These are phyloP conservation scores for Acer saccharum DNA, from an alignment of 345 rosid species.

Conservation along the genomic window DNA sequence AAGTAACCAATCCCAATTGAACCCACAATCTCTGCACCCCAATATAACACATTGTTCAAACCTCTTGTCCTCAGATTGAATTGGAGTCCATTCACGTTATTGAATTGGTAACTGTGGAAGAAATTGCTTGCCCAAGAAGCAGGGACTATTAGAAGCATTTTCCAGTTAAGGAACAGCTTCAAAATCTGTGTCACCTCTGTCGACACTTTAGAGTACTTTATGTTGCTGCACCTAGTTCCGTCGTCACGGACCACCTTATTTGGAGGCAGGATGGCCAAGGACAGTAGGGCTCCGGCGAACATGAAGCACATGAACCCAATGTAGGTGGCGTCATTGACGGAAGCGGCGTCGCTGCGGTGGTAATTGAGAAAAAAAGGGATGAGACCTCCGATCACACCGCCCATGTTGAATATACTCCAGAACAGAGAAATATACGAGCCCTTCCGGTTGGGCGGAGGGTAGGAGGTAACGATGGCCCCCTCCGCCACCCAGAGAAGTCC, in stretches of 20 bases:
- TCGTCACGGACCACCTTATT: slow-evolving; percentile 54
- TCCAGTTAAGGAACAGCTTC: slow-evolving; percentile 54
- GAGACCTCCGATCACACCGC: slow-evolving; percentile 74
- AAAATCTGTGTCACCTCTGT: slow-evolving; percentile 45
- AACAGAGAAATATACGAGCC: slow-evolving; percentile 79
- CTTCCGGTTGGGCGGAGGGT: slow-evolving; percentile 77
- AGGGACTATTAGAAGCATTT: slow-evolving; percentile 72
- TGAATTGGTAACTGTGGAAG: slow-evolving; percentile 84
- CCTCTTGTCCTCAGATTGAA: slow-evolving; percentile 85
- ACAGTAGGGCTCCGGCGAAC: slow-evolving; percentile 56
- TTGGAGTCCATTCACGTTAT: slow-evolving; percentile 63
- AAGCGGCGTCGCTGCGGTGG: slow-evolving; percentile 51
- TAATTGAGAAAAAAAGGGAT: slow-evolving; percentile 64
- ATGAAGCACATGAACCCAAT: slow-evolving; percentile 82
- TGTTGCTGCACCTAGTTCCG: slow-evolving; percentile 54
- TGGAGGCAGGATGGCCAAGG: slow-evolving; percentile 60
- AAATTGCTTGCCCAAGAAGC: slow-evolving; percentile 96
- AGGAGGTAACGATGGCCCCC: slow-evolving; percentile 96
- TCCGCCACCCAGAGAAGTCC: slow-evolving; percentile 93
- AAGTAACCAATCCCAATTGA: slow-evolving; percentile 65
- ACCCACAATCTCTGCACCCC: slow-evolving; percentile 97
- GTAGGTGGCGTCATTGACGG: slow-evolving; percentile 72
- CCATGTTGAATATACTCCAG: slow-evolving; percentile 78
- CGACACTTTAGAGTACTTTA: slow-evolving; percentile 49
- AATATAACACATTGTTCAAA: slow-evolving; percentile 81